Percentiles rank a stretch among this genome's conserved stretches.
Evolutionary conservation across 2,329 filamentous ascomycete genomes (phyloP).

Genomic region (Cladophialophora yegresii): DNA sequence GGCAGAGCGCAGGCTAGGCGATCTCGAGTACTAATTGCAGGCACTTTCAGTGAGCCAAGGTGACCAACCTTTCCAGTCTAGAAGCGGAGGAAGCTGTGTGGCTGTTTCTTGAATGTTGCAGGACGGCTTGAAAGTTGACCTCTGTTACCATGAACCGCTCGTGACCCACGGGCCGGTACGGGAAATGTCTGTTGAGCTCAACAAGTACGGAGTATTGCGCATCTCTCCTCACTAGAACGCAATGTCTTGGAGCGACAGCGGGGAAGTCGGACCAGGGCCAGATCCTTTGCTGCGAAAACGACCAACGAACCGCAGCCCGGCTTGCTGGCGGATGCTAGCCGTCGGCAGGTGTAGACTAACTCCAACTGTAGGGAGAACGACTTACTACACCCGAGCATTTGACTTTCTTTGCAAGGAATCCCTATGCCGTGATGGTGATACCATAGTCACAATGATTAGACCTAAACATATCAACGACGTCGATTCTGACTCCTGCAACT

Average conservation of each 20-base stretch:
- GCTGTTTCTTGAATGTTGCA: background rate
- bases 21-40: background rate
- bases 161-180: too few species aligned
- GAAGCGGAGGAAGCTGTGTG: background rate
- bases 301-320: background rate
- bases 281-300: background rate
- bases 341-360: background rate
- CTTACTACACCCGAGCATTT: too few species aligned
- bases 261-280: background rate
- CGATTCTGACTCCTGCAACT: background rate
- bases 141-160: background rate
- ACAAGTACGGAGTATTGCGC: background rate
- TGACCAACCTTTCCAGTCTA: background rate
- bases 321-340: background rate
- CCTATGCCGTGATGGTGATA: background rate
- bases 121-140: background rate
- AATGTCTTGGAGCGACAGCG: too few species aligned
- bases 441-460: background rate
- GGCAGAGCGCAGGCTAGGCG: background rate
- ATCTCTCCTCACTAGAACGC: too few species aligned
- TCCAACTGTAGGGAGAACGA: background rate
- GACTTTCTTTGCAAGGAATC: background rate
- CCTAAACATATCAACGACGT: background rate
- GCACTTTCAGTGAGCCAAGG: background rate
- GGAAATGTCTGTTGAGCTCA: background rate